Base-by-base conservation (phyloP, 2,329 filamentous ascomycete genomes). In the Ramularia collo-cygni region DNA sequence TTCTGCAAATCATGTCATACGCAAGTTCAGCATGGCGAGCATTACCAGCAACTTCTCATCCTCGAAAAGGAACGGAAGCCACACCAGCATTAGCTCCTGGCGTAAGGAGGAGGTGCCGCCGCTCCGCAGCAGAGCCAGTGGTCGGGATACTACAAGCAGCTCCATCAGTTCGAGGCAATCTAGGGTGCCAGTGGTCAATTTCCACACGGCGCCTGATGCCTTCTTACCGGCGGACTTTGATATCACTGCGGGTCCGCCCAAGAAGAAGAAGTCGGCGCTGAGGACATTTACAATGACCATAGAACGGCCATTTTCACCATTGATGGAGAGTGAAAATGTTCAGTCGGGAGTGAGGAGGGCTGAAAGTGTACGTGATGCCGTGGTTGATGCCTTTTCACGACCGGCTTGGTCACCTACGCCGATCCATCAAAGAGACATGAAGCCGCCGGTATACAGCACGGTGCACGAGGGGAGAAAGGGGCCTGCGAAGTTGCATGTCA, bases 1-100 rank as follows among this genome's bases (percentile, higher is more conserved):
- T 28, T 87, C 83, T n/a, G 85, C 88, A 9, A 87, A 85, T 26
- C 85, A 85, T 1, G 77, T 95, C 57, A 94, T 95, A 68, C 77
- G 88, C 37, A 93, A 89, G 59, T 74, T 95, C 47, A 94, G 85
- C 62, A 81, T 86, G 55, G 81, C 83, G 35, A 88, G 81, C 60
- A 83, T 92, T 48, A 75, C 84, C 10, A 82, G 76, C 50, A 83
- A 83, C 34, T 89, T 93, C 57, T 76, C 77, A 17, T 83, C 90
- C 51, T 76, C 77, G 27, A 84, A 81, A 52, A 77, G 83, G 42
- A 83, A 84, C 1, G 71, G 70, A 28, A 85, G 81, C 48, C 67
- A 69, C 50, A 68, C 64, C 2, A 69, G 64, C 43, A 54, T 65
- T 35, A 63, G 45, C 27, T 46, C 40, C 19, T 50, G 41, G 27